Evolutionary conservation across 805 yeast genomes (phyloP), one percentile per base, ranked within the genome.

Genomic region (Metschnikowia santaceciliae): DNA sequence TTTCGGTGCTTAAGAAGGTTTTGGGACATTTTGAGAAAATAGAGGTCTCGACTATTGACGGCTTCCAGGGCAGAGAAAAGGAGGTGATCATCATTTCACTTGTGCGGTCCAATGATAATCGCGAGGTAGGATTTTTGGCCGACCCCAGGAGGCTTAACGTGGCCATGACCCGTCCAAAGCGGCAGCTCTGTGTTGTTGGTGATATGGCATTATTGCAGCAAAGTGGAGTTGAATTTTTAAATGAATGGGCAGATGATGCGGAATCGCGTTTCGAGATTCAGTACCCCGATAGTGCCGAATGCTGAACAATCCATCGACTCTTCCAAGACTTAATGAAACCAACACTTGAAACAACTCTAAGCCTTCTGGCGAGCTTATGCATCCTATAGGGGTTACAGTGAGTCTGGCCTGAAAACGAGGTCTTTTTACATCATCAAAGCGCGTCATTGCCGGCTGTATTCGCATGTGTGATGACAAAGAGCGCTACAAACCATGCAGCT

Each of bases 41-140:
- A 5, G 98, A 92, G 62, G 80, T 91, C 0, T 82, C 96, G 4
- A 89, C 97, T 0, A 92, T 92, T 4, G 99, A 92, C 69, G 97
- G 97, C 1, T 94, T 92, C 61, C 99, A 92, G 71, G 99, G 99
- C 1, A 74, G 97, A 54, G 99, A 92, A 63, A 94, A 92, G 65
- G 95, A 91, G 59, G 85, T 83, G 0, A 90, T 92, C 6, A 76
- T 92, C 1, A 69, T 94, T 11, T 78, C 94, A 1, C 66, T 92
- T 48, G 97, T 92, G 2, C 75, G 99, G 55, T 85, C 94, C 37
- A 92, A 92, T 64, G 84, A 79, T 19, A 60, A 69, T 2, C 66
- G 76, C 33, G 88, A 85, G 47, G 84, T 91, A 43, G 98, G 98
- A 8, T 94, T 92, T 62, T 70, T 94, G 48, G 75, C 77, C 22